phyloP scores from a whole-genome alignment of 139 green algal species.

The Spirogloea muscicola region DNA sequence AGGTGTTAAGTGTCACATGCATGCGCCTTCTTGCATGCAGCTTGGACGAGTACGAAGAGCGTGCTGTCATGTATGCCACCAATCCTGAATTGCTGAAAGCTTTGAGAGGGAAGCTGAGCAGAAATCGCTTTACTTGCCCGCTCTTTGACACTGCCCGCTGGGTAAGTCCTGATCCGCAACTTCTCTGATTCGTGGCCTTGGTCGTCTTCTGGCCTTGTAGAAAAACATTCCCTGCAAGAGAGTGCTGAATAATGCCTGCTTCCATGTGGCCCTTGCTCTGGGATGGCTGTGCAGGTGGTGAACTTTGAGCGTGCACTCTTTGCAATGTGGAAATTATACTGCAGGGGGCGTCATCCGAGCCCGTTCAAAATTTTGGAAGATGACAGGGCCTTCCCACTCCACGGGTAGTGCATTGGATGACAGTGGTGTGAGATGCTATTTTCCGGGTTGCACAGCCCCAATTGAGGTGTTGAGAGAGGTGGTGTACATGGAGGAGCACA shows the following conservation, averaged over 20 bases:
- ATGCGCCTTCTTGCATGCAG: slow-evolving; percentile 2
- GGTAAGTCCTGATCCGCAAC: too few species aligned
- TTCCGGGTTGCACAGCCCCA: too few species aligned
- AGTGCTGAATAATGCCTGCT: slow-evolving; percentile 25
- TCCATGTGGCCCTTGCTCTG: background rate
- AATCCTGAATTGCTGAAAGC: slow-evolving; percentile 54
- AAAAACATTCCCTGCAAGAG: background rate
- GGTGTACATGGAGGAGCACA: too few species aligned
- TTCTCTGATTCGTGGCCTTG: too few species aligned
- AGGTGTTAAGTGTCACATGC: background rate
- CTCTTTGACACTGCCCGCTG: slow-evolving; percentile 80
- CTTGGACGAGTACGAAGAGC: slow-evolving; percentile 67
- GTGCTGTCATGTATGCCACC: slow-evolving; percentile 65
- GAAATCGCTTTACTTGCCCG: slow-evolving; percentile 58
- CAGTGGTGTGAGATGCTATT: too few species aligned
- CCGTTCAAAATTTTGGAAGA: slow-evolving; percentile 23
- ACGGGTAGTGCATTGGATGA: too few species aligned
- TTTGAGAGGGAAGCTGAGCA: slow-evolving; percentile 60
- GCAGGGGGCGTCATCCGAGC: slow-evolving; percentile 41
- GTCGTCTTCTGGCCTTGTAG: background rate
- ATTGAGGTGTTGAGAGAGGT: too few species aligned
- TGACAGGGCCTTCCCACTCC: too few species aligned
- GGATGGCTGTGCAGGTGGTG: background rate
- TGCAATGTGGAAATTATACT: slow-evolving; percentile 81
- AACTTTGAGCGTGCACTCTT: slow-evolving; percentile 71